Conservation (phyloP, 352 stramenopile genomes). For the Pythium brassicae region DNA sequence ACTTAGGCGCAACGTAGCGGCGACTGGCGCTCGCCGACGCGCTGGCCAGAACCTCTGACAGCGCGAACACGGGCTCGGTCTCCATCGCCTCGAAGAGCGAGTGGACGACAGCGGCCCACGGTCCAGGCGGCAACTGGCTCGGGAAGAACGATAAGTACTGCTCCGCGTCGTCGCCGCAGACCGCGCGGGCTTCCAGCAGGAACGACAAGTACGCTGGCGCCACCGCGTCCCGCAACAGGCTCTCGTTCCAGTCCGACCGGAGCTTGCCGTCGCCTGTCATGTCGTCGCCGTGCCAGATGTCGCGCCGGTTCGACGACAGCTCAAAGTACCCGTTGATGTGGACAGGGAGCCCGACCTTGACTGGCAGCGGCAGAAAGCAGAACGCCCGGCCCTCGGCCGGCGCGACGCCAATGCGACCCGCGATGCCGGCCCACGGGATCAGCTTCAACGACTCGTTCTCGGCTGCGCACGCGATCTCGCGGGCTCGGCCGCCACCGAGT, state of each 20-base stretch:
- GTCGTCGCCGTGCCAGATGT: conserved; percentile 83
- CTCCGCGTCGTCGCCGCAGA: conserved; percentile 30
- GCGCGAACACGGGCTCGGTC: conserved; percentile 39
- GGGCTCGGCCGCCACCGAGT: conserved; percentile 74
- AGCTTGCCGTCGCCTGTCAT: conserved; percentile 78
- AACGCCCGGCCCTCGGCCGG: conserved; percentile 72
- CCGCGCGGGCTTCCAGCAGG: conserved; percentile 40
- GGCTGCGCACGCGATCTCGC: conserved; percentile 65
- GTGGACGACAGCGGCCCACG: conserved; percentile 47
- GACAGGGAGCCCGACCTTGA: conserved; percentile 82
- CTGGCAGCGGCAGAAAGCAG: conserved; percentile 91
- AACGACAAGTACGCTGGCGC: conserved; percentile 72
- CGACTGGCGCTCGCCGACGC: not conserved
- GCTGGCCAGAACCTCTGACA: conserved; percentile 17
- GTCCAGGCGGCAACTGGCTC: conserved; percentile 30
- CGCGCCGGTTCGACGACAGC: conserved; percentile 82
- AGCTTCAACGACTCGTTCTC: conserved; percentile 78
- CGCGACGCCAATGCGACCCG: conserved; percentile 51
- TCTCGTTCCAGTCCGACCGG: conserved; percentile 73
- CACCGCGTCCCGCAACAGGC: conserved; percentile 63
- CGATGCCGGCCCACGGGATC: conserved; percentile 87
- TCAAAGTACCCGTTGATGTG: conserved; percentile 95
- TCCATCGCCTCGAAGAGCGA: conserved; percentile 55
- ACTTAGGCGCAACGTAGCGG: conserved; percentile 24
- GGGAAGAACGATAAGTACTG: conserved; percentile 57